Conservation (phyloP, 2,329 filamentous ascomycete genomes). For the Epichloe baconii region DNA sequence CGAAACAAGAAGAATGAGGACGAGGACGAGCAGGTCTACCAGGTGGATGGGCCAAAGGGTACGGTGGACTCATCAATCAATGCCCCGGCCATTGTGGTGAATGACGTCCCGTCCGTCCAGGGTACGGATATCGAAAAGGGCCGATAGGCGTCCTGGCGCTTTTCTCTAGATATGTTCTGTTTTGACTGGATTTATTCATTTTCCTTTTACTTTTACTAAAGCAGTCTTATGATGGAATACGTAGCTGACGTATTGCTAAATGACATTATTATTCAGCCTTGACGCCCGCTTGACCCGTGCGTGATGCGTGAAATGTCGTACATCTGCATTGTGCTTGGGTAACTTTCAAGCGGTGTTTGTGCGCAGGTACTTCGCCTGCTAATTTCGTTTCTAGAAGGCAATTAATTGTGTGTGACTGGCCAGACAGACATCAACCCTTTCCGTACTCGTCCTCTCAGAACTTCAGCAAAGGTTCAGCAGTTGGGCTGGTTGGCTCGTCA, state of each 20-base stretch:
- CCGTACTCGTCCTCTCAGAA: too few species aligned
- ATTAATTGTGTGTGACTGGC: too few species aligned
- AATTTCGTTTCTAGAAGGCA: too few species aligned
- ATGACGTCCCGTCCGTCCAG: background rate
- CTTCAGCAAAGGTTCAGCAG: too few species aligned
- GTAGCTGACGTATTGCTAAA: background rate
- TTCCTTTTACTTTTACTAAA: background rate
- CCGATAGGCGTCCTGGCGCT: background rate
- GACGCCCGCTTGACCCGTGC: background rate
- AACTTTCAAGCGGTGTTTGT: too few species aligned
- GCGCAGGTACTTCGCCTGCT: too few species aligned
- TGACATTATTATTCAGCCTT: background rate
- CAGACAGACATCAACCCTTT: too few species aligned
- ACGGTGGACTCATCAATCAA: background rate
- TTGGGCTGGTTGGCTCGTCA: too few species aligned
- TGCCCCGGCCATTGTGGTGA: background rate
- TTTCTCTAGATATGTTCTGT: background rate
- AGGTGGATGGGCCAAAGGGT: background rate
- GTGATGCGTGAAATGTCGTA: background rate
- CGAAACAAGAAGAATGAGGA: background rate
- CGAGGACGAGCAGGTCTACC: background rate
- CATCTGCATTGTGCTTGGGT: too few species aligned
- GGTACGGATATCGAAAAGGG: background rate
- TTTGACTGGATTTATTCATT: background rate
- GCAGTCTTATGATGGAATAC: background rate